Base-by-base conservation (phyloP, 31 red algal species). In the Asparagopsis taxiformis region DNA sequence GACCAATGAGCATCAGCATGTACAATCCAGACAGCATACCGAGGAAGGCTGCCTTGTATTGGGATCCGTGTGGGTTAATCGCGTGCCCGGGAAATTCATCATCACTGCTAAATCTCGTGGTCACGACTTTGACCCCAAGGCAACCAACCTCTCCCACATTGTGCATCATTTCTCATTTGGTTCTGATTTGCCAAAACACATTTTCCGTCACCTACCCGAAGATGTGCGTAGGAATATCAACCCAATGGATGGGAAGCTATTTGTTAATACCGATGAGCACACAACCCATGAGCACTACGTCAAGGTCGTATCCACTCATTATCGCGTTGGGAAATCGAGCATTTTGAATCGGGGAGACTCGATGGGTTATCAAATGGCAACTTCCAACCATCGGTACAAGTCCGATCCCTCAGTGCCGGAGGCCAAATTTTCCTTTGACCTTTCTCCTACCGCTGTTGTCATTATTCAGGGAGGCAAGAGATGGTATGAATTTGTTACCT, bases 401-500 rank as follows among this genome's bases (percentile, higher is more conserved):
- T 77, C 70, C 8, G 79, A 79, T 31, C 88, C 88, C 0, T 52
- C 55, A 11, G 62, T 92, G 23, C 88, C 88, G n/a, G 79, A 78
- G 57, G 88, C 79, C 25, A 79, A 66, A 34, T 77, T 92, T 22
- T 69, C 88, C 0, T 92, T 83, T 54, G 88, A 92, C 51, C 69
- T 92, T 6, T 76, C 79, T 7, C 77, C 77, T 15, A 92, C 88
- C n/a, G 77, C 88, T 22, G 79, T 85, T 33, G 75, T 92, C 26
- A 76, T 92, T 33, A 92, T 82, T 32, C 88, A 85, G 57, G 88
- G 88, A 11, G 88, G 88, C 13, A 81, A 82, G 44, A 69, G 88
- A 6, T 92, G 88, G 88, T 92, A 92, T 63, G 88, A 92, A 63
- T 92, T 92, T 62, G 53, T 92, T 34, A 92, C 88, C 13, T 79